A percentile compares a stretch with the other conserved stretches of the same genome.
Conservation (phyloP, 208 protist genomes). For the Novymonas esmeraldas region DNA sequence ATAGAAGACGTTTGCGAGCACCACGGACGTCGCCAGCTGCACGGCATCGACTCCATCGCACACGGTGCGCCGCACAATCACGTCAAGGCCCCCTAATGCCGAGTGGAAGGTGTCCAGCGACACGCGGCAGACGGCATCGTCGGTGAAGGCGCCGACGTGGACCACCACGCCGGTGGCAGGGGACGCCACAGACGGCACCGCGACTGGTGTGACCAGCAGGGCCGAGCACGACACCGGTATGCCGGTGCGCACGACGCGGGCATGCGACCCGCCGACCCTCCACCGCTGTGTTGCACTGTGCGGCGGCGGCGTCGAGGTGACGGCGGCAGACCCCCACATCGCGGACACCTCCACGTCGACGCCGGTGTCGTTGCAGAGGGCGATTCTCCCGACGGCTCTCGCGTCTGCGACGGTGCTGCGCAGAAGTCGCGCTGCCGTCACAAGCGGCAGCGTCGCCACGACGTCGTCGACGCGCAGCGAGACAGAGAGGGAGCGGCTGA, state of each 20-base stretch:
- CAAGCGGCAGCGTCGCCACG: conserved; percentile 17
- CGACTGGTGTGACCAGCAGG: neutral
- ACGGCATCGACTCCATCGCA: neutral
- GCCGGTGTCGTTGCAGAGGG: conserved; percentile 23
- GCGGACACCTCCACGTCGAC: conserved; percentile 13
- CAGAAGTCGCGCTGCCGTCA: conserved; percentile 9
- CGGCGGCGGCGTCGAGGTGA: too few relatives aligned
- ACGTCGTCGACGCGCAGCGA: conserved; percentile 18
- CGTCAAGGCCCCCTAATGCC: conserved; percentile 20
- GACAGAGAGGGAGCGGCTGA: conserved; percentile 21
- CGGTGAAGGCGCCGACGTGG: neutral
- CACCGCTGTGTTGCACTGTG: neutral
- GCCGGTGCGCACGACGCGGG: neutral
- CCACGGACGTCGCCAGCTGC: conserved; percentile 22
- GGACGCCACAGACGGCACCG: too few relatives aligned
- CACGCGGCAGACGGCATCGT: conserved; percentile 8
- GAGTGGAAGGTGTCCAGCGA: conserved; percentile 19
- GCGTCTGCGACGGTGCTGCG: neutral
- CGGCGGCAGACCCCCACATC: too few relatives aligned
- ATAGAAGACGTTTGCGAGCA: conserved; percentile 32
- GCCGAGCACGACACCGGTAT: neutral
- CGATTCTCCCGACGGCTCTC: neutral
- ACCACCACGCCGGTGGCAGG: neutral
- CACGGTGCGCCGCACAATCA: conserved; percentile 17
- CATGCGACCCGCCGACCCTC: neutral